Evolutionary conservation across 345 rosid species (phyloP), one percentile per base, ranked within the genome.

Genomic region (Euphorbia tirucalli): DNA sequence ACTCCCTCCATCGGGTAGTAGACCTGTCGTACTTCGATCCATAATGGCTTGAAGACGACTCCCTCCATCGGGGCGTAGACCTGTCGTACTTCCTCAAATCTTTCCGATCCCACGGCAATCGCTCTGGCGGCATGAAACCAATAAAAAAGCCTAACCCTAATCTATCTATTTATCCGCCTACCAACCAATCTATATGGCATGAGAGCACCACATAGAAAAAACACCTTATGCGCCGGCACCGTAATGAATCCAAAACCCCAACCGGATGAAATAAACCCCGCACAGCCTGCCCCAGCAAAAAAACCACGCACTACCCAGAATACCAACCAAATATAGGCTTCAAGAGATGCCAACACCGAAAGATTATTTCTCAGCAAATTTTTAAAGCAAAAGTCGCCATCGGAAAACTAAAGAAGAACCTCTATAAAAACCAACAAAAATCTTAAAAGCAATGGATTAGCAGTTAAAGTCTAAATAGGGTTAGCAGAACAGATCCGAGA

Each of bases 61-160:
- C 93, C 71, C 93, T 87, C 99, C 97, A 96, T 85, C 98, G 82
- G 25, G 83, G 82, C 39, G 77, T 65, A 9, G 87, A 68, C 86
- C 96, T 84, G 27, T 91, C 97, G 86, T 86, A 85, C 90, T 89
- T 90, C 90, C 96, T 84, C 80, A 87, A 86, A 73, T 89, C 97
- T 79, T 90, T 92, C 87, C 96, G 96, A 85, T 90, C 97, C 93
- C 85, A 90, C 68, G 94, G 89, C 76, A 82, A 84, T 80, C 94
- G 90, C 84, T 95, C 96, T 49, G 91, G 88, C 89, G 99, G 98
- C 99, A 93, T 96, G 81, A 87, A 65, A 56, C 70, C 39, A 44
- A 35, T 8, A 31, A 73, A 68, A 64, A 65, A 71, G n/a, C 71
- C 65, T 68, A 64, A 37, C 75, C 71, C 82, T 74, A 78, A 61